phyloP scores from a whole-genome alignment of 176 grass and related monocot genomes.

The Carex littledalei region DNA sequence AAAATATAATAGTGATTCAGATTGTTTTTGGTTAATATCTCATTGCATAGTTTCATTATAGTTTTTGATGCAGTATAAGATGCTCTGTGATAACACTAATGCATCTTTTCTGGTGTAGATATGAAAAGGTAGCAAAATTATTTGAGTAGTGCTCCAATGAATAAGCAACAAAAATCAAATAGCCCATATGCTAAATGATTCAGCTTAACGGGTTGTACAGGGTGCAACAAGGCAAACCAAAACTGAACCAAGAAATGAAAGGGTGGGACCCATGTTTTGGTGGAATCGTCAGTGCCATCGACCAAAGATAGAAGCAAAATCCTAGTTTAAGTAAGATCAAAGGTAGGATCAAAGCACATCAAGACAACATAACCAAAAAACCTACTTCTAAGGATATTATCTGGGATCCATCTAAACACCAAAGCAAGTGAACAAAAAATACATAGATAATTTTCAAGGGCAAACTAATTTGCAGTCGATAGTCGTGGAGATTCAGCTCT shows the following conservation, averaged over 20 bases:
- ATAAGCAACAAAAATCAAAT: neutral
- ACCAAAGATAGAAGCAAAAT: neutral
- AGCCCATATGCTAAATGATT: neutral
- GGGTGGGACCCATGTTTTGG: neutral
- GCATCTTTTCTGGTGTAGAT: neutral
- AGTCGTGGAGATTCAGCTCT: neutral
- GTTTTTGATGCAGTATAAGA: neutral
- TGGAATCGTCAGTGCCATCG: neutral
- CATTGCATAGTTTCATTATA: neutral
- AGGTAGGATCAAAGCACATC: neutral
- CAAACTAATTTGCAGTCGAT: neutral
- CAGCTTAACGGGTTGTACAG: neutral
- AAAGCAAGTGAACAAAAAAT: conserved; percentile 7
- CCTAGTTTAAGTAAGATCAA: neutral
- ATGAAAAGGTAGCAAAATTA: too few relatives aligned
- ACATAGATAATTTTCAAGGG: neutral
- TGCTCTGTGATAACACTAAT: neutral
- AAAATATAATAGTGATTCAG: neutral
- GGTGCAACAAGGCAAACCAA: neutral
- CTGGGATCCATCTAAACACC: neutral
- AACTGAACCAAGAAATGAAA: neutral
- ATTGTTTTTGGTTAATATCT: neutral
- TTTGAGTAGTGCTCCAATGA: neutral
- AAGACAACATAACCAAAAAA: neutral
- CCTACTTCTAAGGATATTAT: neutral